Conservation (phyloP, 2,329 filamentous ascomycete species). For the Colletotrichum cereale region DNA sequence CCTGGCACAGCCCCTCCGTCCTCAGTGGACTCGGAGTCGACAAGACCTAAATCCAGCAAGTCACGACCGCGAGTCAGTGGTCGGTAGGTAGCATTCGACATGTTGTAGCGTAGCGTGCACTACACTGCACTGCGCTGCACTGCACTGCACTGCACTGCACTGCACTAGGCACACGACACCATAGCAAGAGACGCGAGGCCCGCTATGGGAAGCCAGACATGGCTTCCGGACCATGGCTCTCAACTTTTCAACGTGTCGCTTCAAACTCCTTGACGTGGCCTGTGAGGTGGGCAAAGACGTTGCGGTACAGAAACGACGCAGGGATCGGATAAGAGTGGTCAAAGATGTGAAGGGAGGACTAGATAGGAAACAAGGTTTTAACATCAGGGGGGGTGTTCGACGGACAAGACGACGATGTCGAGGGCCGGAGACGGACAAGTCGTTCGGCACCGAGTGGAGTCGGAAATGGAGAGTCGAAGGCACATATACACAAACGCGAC, state of each 20-base stretch:
- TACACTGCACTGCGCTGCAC: not conserved
- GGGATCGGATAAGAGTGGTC: constrained; percentile 6
- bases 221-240: constrained; percentile 29
- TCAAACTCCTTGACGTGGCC: constrained; percentile 23
- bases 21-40: constrained; percentile 40
- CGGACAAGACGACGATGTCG: constrained; percentile 6
- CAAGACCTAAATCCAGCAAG: constrained; percentile 35
- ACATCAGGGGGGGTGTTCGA: not conserved
- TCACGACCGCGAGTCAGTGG: constrained; percentile 36
- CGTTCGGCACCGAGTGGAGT: constrained; percentile 11
- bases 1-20: constrained; percentile 42
- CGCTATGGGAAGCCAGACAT: constrained; percentile 2
- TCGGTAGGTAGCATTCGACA: constrained; percentile 22
- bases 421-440: constrained; percentile 3
- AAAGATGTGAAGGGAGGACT: not conserved
- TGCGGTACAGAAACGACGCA: constrained; percentile 3
- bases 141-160: not conserved
- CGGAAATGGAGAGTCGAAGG: not conserved
- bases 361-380: not conserved
- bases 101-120: constrained; percentile 9
- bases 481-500: not conserved
- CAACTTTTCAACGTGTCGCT: not conserved
- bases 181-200: not conserved
- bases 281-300: not conserved
- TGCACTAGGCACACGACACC: no score